Evolutionary conservation across 768 basidiomycete species (phyloP), one percentile per base, ranked within the genome.

Genomic region (Rossbeevera mucosa): DNA sequence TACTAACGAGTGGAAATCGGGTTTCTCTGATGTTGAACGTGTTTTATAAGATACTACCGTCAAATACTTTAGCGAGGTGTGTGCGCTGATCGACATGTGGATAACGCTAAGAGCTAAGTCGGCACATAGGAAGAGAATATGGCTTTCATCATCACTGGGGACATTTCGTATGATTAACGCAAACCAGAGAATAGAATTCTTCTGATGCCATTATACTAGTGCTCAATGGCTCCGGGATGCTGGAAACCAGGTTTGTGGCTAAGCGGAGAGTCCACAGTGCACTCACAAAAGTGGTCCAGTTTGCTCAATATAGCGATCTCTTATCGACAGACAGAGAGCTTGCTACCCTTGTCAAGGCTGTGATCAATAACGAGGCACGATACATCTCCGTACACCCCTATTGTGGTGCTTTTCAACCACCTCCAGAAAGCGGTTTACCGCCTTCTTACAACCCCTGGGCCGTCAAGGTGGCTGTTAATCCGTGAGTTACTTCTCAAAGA

Each of bases 201-300:
- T 30, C 47, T 62, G 29, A 64, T 31, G 33, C 38, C 38, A 4
- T 51, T 36, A 44, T 45, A 40, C 36, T 53, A 90, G 87, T 28
- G 88, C 88, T 3, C 88, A 90, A 62, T 91, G 88, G 88, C 74
- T 91, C 31, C 83, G 88, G 46, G 88, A 91, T 63, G 87, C 88
- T 20, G 85, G 81, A 22, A 91, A 90, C 63, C 87, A 88, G 70
- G 85, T 83, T 49, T 25, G 69, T 60, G 28, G 26, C 4, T 24
- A 30, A 21, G 5, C n/a, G 12, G 33, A 44, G 26, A 26, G 36
- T 24, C 33, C 21, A 3, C 20, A 25, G 13, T n/a, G 12, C 20
- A 25, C 31, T 57, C 44, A 59, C 33, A 30, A 25, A 33, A 11
- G 36, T 58, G 36, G 31, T 53, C 4, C 55, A 90, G 82, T 86